Evolutionary conservation across 495 filamentous ascomycete species (phyloP).

Genomic region (Penicillium chermesinum): DNA sequence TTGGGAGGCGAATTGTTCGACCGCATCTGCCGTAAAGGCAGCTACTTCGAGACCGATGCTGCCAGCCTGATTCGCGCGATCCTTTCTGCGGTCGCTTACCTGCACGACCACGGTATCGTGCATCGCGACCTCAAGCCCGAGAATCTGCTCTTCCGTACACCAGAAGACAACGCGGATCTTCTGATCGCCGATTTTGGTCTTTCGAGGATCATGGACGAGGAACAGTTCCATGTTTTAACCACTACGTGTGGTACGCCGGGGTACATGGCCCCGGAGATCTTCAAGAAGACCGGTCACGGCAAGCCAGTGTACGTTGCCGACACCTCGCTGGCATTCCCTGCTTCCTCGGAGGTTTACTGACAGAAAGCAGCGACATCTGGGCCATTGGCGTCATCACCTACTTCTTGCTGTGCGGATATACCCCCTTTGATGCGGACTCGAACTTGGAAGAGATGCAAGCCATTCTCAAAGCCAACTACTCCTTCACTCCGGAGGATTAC

Average conservation of each 20-base stretch:
- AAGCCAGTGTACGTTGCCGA: conserved; percentile 62
- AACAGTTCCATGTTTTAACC: conserved; percentile 95
- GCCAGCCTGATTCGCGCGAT: conserved; percentile 93
- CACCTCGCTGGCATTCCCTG: not conserved
- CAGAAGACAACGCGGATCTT: conserved; percentile 58
- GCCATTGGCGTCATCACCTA: conserved; percentile 84
- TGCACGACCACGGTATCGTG: conserved; percentile 97
- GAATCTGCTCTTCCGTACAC: conserved; percentile 52
- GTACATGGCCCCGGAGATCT: conserved; percentile 88
- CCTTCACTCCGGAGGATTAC: conserved; percentile 92
- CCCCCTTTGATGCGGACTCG: conserved; percentile 93
- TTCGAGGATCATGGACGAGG: conserved; percentile 95
- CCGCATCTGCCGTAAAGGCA: conserved; percentile 96
- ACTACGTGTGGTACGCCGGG: conserved; percentile 97
- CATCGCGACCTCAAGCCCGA: conserved; percentile 72
- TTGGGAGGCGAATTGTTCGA: conserved; percentile 97
- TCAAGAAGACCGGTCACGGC: conserved; percentile 72
- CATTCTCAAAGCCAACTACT: conserved; percentile 92
- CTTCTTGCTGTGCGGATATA: conserved; percentile 96
- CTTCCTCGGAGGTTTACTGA: not conserved
- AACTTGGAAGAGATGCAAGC: conserved; percentile 99
- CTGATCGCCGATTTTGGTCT: conserved; percentile 96
- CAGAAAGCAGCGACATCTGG: conserved; percentile 59
- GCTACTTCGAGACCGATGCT: conserved; percentile 95
- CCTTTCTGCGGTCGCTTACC: conserved; percentile 93